Base-by-base conservation (phyloP, 2,329 filamentous ascomycete genomes). In the Colletotrichum cereale region DNA sequence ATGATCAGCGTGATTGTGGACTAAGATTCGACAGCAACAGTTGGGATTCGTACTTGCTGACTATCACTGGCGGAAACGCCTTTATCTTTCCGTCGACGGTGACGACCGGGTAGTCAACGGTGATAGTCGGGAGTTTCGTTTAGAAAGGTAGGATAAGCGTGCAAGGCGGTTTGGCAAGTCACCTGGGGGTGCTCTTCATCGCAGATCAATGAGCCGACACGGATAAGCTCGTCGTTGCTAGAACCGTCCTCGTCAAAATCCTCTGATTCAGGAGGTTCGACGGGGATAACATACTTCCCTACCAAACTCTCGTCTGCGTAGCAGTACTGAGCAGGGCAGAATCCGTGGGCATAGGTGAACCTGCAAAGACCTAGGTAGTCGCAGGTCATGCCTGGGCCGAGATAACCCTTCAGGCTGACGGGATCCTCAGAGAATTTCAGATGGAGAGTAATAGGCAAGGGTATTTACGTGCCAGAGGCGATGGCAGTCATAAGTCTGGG, bases 381-480 rank as follows among this genome's bases (percentile, higher is more conserved):
- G 26, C 50, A 53, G 26, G 26, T 10, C 50, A 53, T 53, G 24
- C 47, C n/a, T n/a, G n/a, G n/a, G n/a, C n/a, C n/a, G n/a, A n/a
- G n/a, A n/a, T n/a, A n/a, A n/a, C n/a, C n/a, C n/a, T n/a, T n/a
- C n/a, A n/a, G n/a, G n/a, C n/a, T n/a, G n/a, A n/a, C n/a, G n/a
- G n/a, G n/a, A n/a, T n/a, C n/a, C n/a, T n/a, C n/a, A n/a, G n/a
- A n/a, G n/a, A n/a, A n/a, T n/a, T n/a, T n/a, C n/a, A n/a, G n/a
- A n/a, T n/a, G n/a, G n/a, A n/a, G n/a, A 67, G 63, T 57, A 67
- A 57, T 57, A 56, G 66, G 66, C 48, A 63, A 62, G 44, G 40
- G 36, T 21, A 36, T 18, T 2, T 62, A 26, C 56, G 56, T 14
- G 47, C 47, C 2, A 61, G 47, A 61, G 64, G 56, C 36, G 36